Evolutionary conservation across 2,329 filamentous ascomycete genomes (phyloP), one percentile per base, ranked within the genome.

Genomic region (Thielaviopsis ethacetica): DNA sequence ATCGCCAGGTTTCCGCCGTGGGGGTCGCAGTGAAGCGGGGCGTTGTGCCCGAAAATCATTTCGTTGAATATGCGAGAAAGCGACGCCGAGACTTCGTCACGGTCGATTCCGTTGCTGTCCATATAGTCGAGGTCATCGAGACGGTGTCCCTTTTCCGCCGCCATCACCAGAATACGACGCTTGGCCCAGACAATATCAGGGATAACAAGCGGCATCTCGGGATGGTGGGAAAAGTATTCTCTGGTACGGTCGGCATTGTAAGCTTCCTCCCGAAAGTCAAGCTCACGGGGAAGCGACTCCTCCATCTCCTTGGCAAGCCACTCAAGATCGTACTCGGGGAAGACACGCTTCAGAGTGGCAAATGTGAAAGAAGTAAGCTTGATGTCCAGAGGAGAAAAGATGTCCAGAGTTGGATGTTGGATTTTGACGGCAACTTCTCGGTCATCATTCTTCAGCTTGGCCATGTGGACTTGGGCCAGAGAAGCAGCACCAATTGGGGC

Each of bases 241-340:
- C 84, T 83, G 44, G 88, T 88, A 54, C 86, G 80, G 53, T 76
- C 80, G 10, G 94, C 91, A 69, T 98, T 98, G 57, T 83, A 72
- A 4, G 86, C 93, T 69, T 98, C 93, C 65, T 83, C 82, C 47
- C 81, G 76, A 67, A 98, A 98, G 68, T 98, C 86, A 57, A 98
- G 76, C 71, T 98, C 93, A 68, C 91, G 84, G 0, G 93, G 93
- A 6, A 98, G 73, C 2, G 90, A 96, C 21, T 83, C 73, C 62
- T 96, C 88, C 86, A 98, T 94, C 71, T 98, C 93, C 7, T 84
- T 83, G 0, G 89, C 91, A 10, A 98, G 75, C 93, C 93, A 98
- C 67, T 95, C 91, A 27, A 98, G 77, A 69, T 98, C 93, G 70
- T 98, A 98, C 65, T 97, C 91, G 2, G 94, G 94, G 68, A 98